phyloP scores from a whole-genome alignment of 139 green algal species.

The Desmodesmus armatus region DNA sequence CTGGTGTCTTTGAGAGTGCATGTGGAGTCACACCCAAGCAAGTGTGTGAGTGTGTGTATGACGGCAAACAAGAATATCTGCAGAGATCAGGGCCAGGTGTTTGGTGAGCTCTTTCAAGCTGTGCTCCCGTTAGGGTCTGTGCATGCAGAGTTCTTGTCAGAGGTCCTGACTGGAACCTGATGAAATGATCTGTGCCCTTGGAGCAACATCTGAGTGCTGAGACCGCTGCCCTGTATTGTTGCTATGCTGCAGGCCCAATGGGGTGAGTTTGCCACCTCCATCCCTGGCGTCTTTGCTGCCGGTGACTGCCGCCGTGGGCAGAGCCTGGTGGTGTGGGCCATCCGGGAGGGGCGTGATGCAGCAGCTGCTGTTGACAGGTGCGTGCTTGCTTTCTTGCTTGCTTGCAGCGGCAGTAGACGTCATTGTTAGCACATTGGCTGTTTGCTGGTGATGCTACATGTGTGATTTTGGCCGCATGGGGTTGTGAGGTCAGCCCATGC shows the following conservation, averaged over 20 bases:
- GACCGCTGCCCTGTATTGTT: background rate
- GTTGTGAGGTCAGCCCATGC: background rate
- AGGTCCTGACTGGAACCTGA: too few species aligned
- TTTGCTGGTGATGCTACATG: background rate
- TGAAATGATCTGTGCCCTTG: background rate
- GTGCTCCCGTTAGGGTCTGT: too few species aligned
- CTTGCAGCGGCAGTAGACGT: background rate
- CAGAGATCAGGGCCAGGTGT: too few species aligned
- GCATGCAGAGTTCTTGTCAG: too few species aligned
- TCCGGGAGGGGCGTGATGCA: conserved; percentile 89
- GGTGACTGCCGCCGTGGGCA: conserved; percentile 96
- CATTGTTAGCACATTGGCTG: background rate
- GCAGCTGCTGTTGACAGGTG: conserved; percentile 82
- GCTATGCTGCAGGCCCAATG: conserved; percentile 71
- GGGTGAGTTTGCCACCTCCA: conserved; percentile 88
- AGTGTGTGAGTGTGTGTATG: too few species aligned
- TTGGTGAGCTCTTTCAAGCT: too few species aligned
- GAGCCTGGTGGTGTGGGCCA: conserved; percentile 95
- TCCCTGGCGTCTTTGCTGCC: conserved; percentile 95
- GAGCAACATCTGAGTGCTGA: background rate
- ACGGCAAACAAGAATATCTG: too few species aligned
- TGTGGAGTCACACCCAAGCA: too few species aligned
- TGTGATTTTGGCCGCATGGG: background rate
- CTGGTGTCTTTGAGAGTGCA: too few species aligned
- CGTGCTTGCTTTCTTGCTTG: background rate